phyloP scores from a whole-genome alignment of 1,284 basidiomycete species.

The Apiotrichum laibachii region DNA sequence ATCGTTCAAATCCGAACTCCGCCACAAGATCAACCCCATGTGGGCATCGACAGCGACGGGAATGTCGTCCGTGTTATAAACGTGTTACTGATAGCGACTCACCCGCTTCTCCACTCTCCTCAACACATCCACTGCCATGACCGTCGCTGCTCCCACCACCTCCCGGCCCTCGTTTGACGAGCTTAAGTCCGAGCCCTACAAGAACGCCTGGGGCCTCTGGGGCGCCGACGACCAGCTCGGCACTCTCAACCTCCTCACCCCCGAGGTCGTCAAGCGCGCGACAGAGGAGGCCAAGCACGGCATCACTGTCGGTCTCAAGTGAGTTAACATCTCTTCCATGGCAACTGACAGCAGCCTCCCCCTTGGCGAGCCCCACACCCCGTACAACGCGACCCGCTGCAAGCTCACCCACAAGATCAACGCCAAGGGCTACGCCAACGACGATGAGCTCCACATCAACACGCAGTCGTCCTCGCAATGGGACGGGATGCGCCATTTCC shows the following conservation, averaged over 20 bases:
- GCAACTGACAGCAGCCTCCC: conserved; percentile 15
- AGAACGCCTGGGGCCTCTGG: conserved; percentile 40
- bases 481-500: conserved; percentile 50
- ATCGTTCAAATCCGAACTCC: too few species aligned
- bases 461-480: conserved; percentile 51
- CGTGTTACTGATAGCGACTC: too few species aligned
- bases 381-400: conserved; percentile 11
- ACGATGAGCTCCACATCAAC: conserved; percentile 41
- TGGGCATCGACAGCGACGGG: too few species aligned
- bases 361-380: conserved; percentile 8
- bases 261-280: conserved; percentile 30
- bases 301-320: conserved; percentile 36
- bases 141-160: not conserved
- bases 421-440: conserved; percentile 10
- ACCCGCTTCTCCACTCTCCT: not conserved
- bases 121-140: not conserved
- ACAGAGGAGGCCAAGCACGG: conserved; percentile 30
- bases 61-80: too few species aligned
- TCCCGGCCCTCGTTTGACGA: conserved; percentile 11
- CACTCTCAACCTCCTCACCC: conserved; percentile 34
- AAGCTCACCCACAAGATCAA: conserved; percentile 22
- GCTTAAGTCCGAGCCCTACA: conserved; percentile 27
- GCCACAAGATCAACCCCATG: too few species aligned
- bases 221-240: conserved; percentile 36
- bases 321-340: not conserved